Base-by-base conservation (phyloP, 2,329 filamentous ascomycete genomes). In the Pyricularia sp. region DNA sequence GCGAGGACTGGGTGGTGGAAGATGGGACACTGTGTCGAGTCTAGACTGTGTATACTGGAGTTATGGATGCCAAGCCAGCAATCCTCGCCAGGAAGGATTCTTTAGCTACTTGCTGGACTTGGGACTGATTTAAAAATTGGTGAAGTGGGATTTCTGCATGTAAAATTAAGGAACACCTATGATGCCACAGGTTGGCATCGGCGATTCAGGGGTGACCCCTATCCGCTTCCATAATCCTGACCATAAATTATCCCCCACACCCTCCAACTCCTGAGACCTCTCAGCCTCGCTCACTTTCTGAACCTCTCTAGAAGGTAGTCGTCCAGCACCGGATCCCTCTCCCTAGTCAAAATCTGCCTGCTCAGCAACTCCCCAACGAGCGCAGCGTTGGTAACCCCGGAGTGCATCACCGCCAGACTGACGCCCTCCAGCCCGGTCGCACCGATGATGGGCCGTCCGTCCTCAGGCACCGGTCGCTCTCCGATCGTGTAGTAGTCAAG, bases 1-100 rank as follows among this genome's bases (percentile, higher is more conserved):
- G 79, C 65, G 81, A 84, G 59, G 74, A 75, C 4, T 84, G 82
- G 82, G 73, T 55, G 25, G 42, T 55, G 10, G 55, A 50, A 23
- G 23, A 66, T 26, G 65, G 25, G 17, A 58, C 14, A 20, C 65
- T 66, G 12, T 66, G 65, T 20, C 42, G 65, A n/a, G 23, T n/a
- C 5, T n/a, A 10, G 11, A 50, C 42, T 50, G 42, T 50, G n/a
- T n/a, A n/a, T n/a, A n/a, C n/a, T n/a, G n/a, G n/a, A n/a, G n/a
- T n/a, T n/a, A n/a, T n/a, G n/a, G n/a, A n/a, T n/a, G n/a, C n/a
- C n/a, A n/a, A n/a, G n/a, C n/a, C n/a, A n/a, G n/a, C n/a, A n/a
- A n/a, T n/a, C n/a, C n/a, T n/a, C n/a, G n/a, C n/a, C n/a, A n/a
- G 3, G 28, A 30, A 30, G 28, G 7, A 30, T 30, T 7, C 3